Percentiles rank a stretch among this genome's conserved stretches.
Conservation (phyloP, 768 basidiomycete species). For the Lentinula sp. region DNA sequence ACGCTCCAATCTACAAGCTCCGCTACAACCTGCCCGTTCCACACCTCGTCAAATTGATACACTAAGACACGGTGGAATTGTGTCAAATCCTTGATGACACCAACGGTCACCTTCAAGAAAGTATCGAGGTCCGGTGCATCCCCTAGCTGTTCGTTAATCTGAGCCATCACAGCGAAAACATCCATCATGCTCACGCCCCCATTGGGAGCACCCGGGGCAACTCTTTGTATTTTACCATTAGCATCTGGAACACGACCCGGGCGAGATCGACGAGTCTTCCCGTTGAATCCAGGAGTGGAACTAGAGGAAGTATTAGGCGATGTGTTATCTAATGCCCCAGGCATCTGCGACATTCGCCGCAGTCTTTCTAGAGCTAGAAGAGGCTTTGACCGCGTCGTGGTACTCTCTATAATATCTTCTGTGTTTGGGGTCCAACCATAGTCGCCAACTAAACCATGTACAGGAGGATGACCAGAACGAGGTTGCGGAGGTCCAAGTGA, state of each 20-base stretch:
- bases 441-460: conserved; percentile 15
- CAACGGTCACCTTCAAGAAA: conserved; percentile 70
- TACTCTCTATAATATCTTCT: conserved; percentile 65
- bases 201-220: conserved; percentile 6
- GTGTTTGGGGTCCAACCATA: conserved; percentile 39
- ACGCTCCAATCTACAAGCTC: conserved; percentile 76
- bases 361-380: conserved; percentile 66
- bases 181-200: conserved; percentile 64
- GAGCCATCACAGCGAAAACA: conserved; percentile 69
- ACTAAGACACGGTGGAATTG: conserved; percentile 79
- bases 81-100: conserved; percentile 68
- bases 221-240: background rate
- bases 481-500: background rate
- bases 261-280: background rate
- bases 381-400: conserved; percentile 61
- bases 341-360: conserved; percentile 35
- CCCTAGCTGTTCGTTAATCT: conserved; percentile 77
- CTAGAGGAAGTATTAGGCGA: background rate
- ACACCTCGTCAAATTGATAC: conserved; percentile 78
- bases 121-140: conserved; percentile 57
- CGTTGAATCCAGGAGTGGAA: background rate
- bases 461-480: background rate
- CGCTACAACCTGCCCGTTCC: conserved; percentile 75
- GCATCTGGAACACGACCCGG: conserved; percentile 5
- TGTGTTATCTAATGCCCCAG: conserved; percentile 3